Base-by-base conservation (phyloP, 2,329 filamentous ascomycete species). In the Ampelomyces quisqualis region DNA sequence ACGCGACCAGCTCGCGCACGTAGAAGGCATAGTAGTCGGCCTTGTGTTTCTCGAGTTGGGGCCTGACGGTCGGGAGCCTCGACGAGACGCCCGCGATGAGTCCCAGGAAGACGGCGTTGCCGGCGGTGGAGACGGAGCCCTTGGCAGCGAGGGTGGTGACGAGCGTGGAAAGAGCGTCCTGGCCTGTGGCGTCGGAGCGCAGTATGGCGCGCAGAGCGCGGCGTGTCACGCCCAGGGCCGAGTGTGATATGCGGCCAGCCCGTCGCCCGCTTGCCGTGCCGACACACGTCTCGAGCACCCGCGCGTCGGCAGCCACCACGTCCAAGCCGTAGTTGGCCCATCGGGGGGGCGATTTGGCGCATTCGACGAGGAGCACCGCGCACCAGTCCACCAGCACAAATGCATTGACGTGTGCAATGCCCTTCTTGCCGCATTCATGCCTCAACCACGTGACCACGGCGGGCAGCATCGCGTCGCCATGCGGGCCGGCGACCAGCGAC, bases 341-440 rank as follows among this genome's bases (percentile, higher is more conserved):
- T 29, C 79, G 67, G 7, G 77, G 63, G 11, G 79, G 67, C 34
- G 70, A 79, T 33, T 77, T 77, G 21, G 79, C 79, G 18, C 90
- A 75, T 43, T 85, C 77, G 58, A 90, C 83, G 54, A 95, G 79
- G 35, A 96, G 71, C 43, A 91, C 68, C 43, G 85, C 86, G 67
- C 84, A 89, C 91, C 91, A 98, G 68, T 95, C 88, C 10, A 93
- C 78, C 54, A 98, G 75, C 34, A 95, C 88, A 64, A 96, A 95
- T 4, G 90, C 87, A 68, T 83, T 94, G 29, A 79, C 81, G 11
- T 86, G 73, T 21, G 91, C 88, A 57, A 97, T 84, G 49, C 82
- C 84, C 13, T 78, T 73, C 67, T 95, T 96, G 49, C 80, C 77
- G 10, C 84, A 80, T 69, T 98, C 91, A 21, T 76, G 72, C 47